Evolutionary conservation across 2,329 filamentous ascomycete species (phyloP).

Genomic region (Alternaria arbusti): DNA sequence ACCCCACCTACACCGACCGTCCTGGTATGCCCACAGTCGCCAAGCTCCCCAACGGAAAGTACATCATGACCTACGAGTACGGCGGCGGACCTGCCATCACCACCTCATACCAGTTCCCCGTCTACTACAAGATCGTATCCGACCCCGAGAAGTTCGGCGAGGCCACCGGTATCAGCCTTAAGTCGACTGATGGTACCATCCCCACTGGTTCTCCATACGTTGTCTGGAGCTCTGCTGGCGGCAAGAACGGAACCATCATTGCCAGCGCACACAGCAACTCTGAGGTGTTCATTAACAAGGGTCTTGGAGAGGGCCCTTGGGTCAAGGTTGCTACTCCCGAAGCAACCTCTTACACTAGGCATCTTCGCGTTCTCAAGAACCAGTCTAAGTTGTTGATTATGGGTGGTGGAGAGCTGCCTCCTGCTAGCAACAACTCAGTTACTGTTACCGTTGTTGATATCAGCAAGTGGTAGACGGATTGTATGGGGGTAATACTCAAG

Average conservation of each 20-base stretch:
- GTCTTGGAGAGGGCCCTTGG: constrained; percentile 55
- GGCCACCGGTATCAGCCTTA: constrained; percentile 50
- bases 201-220: constrained; percentile 59
- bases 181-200: constrained; percentile 54
- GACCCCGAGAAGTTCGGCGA: constrained; percentile 57
- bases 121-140: constrained; percentile 59
- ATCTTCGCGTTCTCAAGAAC: constrained; percentile 54
- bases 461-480: constrained; percentile 11
- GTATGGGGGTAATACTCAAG: neutral
- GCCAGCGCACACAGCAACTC: constrained; percentile 51
- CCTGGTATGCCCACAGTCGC: constrained; percentile 73
- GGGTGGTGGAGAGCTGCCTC: constrained; percentile 49
- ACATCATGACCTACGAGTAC: constrained; percentile 70
- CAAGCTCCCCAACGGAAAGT: constrained; percentile 64
- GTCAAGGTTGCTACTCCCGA: constrained; percentile 52
- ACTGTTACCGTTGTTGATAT: constrained; percentile 44
- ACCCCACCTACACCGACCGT: constrained; percentile 66
- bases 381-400: constrained; percentile 49
- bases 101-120: constrained; percentile 53
- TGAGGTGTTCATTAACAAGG: constrained; percentile 57
- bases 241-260: constrained; percentile 59
- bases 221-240: constrained; percentile 58
- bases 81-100: constrained; percentile 54
- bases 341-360: constrained; percentile 54
- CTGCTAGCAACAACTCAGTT: constrained; percentile 41